phyloP scores from a whole-genome alignment of 1,139 yeast genomes.

The Debaryomyces fabryi region DNA sequence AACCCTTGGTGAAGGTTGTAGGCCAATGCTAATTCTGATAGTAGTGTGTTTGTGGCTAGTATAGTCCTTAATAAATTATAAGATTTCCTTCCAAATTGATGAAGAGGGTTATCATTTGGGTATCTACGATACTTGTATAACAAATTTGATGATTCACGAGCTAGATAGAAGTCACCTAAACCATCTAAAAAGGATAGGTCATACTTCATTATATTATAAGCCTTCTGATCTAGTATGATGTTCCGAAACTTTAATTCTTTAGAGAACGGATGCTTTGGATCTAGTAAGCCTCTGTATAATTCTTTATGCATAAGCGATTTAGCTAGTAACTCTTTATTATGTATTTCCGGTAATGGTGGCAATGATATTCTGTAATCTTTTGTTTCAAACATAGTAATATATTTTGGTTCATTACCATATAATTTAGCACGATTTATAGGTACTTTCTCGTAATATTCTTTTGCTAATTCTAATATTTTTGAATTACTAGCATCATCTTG shows the following conservation, averaged over 20 bases:
- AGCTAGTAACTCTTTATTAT: constrained; percentile 34
- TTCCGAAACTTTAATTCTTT: constrained; percentile 20
- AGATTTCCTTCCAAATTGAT: constrained; percentile 27
- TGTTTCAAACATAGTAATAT: constrained; percentile 30
- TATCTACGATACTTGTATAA: constrained; percentile 26
- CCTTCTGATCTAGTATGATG: constrained; percentile 22
- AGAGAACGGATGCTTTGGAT: constrained; percentile 34
- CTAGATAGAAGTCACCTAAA: constrained; percentile 46
- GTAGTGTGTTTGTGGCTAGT: constrained; percentile 44
- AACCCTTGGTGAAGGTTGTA: constrained; percentile 42
- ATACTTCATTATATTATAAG: constrained; percentile 31
- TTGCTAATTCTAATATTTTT: constrained; percentile 15
- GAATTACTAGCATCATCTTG: background rate
- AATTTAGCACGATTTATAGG: constrained; percentile 24
- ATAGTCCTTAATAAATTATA: constrained; percentile 39
- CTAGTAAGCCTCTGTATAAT: constrained; percentile 35
- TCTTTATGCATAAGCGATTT: constrained; percentile 48
- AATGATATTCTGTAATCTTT: constrained; percentile 27
- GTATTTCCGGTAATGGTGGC: constrained; percentile 41
- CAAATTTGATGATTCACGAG: constrained; percentile 41
- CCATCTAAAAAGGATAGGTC: constrained; percentile 50
- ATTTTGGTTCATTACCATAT: constrained; percentile 21
- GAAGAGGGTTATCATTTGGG: constrained; percentile 13
- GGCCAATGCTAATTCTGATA: constrained; percentile 40
- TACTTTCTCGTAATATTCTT: constrained; percentile 28